Evolutionary conservation across 2,329 filamentous ascomycete genomes (phyloP).

Genomic region (Xylariaceae sp.): DNA sequence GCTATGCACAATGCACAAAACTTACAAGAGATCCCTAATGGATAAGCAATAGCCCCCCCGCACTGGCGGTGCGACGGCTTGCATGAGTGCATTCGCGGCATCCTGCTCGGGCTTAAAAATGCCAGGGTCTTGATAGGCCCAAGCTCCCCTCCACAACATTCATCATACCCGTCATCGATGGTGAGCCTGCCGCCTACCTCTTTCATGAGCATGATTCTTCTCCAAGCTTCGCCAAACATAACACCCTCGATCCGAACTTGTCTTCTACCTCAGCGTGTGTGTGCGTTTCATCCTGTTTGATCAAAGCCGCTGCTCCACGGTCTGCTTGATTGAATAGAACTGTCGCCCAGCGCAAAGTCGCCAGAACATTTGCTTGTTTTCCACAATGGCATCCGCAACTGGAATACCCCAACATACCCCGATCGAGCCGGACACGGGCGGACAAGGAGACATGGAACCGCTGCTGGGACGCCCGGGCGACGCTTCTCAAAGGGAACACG

Average conservation of each 20-base stretch:
- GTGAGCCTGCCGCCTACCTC: conserved; percentile 10
- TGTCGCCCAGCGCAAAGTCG: no score
- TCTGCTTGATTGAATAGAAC: no score
- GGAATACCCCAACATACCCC: conserved; percentile 53
- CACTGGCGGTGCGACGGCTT: no score
- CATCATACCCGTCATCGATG: conserved; percentile 26
- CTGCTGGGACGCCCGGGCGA: conserved; percentile 69
- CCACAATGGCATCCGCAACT: conserved; percentile 63
- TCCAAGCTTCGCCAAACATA: conserved; percentile 3
- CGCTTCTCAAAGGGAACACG: conserved; percentile 62
- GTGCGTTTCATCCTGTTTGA: conserved; percentile 1
- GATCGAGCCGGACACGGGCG: conserved; percentile 32
- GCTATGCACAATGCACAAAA: no score
- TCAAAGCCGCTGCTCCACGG: no score
- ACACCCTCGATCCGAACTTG: not conserved
- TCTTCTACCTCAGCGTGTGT: not conserved
- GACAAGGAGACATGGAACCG: conserved; percentile 58
- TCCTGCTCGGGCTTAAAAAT: conserved; percentile 20
- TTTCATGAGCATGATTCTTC: conserved; percentile 3
- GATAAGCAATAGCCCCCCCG: no score
- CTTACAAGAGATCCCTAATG: no score
- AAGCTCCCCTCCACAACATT: conserved; percentile 10
- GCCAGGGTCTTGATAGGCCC: conserved; percentile 17
- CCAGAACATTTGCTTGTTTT: conserved; percentile 10
- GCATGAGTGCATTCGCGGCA: no score